Percentiles rank a stretch among this genome's conserved stretches.
These are phyloP conservation scores for Periconia digitata DNA, from an alignment of 2,329 filamentous ascomycete species.

Conservation along the genomic window DNA sequence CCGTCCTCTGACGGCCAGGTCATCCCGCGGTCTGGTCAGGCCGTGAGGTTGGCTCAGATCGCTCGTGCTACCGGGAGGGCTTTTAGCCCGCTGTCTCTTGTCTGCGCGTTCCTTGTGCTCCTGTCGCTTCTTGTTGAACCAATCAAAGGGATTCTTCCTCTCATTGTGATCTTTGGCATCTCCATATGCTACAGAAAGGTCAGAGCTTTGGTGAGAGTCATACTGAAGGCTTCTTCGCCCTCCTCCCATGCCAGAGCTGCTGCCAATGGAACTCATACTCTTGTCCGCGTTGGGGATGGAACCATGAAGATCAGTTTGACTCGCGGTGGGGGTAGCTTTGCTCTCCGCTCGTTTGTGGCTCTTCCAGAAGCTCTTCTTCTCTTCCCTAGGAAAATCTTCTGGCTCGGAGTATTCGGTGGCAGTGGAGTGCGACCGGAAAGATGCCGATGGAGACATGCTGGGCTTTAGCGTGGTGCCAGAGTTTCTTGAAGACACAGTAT, in stretches of 20 bases:
- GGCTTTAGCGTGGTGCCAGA: constrained; percentile 60
- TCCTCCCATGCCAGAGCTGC: constrained; percentile 31
- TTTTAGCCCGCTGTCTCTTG: constrained; percentile 57
- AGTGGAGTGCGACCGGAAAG: constrained; percentile 69
- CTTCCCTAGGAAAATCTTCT: constrained; percentile 59
- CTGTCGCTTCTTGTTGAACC: constrained; percentile 66
- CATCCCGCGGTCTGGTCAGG: constrained; percentile 22
- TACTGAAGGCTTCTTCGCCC: constrained; percentile 37
- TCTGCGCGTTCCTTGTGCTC: constrained; percentile 58
- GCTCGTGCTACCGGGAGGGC: constrained; percentile 45
- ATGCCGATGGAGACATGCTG: constrained; percentile 73
- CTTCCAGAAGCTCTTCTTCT: constrained; percentile 72
- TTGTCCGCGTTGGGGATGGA: constrained; percentile 41
- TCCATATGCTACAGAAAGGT: constrained; percentile 35
- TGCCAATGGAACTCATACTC: constrained; percentile 44
- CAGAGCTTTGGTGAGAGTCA: constrained; percentile 31
- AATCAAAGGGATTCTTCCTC: constrained; percentile 64
- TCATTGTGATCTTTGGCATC: constrained; percentile 48
- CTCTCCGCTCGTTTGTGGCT: constrained; percentile 54
- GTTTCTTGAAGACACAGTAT: constrained; percentile 48
- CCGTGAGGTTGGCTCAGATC: constrained; percentile 22
- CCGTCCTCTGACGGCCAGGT: constrained; percentile 20
- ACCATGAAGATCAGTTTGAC: constrained; percentile 38
- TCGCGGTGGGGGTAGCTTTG: constrained; percentile 38
- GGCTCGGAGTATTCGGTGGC: constrained; percentile 78